Evolutionary conservation across 1,284 basidiomycete species (phyloP).

Genomic region (Exobasidium rhododendri): DNA sequence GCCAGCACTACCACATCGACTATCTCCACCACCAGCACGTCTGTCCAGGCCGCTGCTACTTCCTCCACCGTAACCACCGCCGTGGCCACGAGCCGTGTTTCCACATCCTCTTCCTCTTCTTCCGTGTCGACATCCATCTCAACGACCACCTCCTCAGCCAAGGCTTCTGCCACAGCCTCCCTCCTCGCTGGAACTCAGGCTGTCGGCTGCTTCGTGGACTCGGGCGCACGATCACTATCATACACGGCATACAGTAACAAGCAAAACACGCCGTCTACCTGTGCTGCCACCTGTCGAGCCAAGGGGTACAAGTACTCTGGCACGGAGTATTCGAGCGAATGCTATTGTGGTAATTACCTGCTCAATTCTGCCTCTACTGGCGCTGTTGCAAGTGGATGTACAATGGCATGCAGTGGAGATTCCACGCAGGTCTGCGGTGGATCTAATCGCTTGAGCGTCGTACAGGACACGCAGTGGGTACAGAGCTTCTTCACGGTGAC

Average conservation of each 20-base stretch:
- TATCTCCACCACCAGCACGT: too few relatives aligned
- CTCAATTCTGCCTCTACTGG: not conserved
- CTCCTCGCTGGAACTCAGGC: conserved; percentile 6
- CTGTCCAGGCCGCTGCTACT: too few relatives aligned
- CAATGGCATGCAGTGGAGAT: conserved; percentile 15
- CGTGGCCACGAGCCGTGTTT: too few relatives aligned
- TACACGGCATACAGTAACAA: conserved; percentile 11
- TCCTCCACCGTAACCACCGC: too few relatives aligned
- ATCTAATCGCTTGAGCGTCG: conserved; percentile 14
- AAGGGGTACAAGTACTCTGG: conserved; percentile 42
- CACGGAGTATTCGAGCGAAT: conserved; percentile 40
- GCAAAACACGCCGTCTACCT: conserved; percentile 24
- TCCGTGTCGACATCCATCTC: not conserved
- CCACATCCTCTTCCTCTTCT: too few relatives aligned
- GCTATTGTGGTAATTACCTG: conserved; percentile 39
- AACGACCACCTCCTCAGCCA: conserved; percentile 54
- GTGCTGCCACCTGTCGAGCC: conserved; percentile 32
- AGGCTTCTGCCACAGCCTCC: conserved; percentile 57
- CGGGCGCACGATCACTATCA: not conserved
- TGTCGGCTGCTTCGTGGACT: conserved; percentile 16
- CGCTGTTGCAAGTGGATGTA: conserved; percentile 15
- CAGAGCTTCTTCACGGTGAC: conserved; percentile 19
- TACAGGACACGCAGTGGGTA: conserved; percentile 19
- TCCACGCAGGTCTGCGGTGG: conserved; percentile 20
- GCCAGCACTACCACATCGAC: not conserved